Conservation (phyloP, 2,329 filamentous ascomycete genomes). For the Trichoderma oligosporum region DNA sequence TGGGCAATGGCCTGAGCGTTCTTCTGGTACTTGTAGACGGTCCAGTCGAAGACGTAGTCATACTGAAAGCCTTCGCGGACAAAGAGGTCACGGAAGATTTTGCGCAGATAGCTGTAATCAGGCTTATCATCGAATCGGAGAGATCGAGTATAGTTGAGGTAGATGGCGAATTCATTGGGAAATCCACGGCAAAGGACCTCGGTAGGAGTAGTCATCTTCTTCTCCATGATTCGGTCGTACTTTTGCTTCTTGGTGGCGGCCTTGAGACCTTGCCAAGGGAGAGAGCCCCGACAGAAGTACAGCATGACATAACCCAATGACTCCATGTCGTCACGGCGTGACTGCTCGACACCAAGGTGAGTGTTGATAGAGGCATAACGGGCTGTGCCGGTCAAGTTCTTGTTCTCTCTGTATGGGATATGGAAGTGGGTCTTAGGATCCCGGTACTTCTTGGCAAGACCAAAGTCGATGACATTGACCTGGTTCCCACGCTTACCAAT, state of each 20-base stretch:
- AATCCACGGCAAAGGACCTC: constrained; percentile 98
- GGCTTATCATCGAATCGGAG: constrained; percentile 99
- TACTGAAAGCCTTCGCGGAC: constrained; percentile 99
- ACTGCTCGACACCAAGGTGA: constrained; percentile 97
- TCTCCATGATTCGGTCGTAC: constrained; percentile 99
- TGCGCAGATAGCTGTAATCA: constrained; percentile 98
- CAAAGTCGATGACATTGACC: constrained; percentile 99
- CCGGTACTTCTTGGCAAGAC: constrained; percentile 98
- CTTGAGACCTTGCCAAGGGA: constrained; percentile 98
- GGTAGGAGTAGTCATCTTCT: constrained; percentile 99
- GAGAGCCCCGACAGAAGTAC: constrained; percentile 98
- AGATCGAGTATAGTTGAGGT: constrained; percentile 97
- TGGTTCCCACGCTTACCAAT: constrained; percentile 99
- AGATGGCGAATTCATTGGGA: constrained; percentile 99
- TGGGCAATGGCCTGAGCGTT: constrained; percentile 93
- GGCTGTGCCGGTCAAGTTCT: constrained; percentile 98
- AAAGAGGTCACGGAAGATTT: constrained; percentile 99
- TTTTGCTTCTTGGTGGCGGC: constrained; percentile 99
- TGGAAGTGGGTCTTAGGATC: constrained; percentile 99
- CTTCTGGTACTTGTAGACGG: constrained; percentile 99
- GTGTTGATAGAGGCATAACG: constrained; percentile 99
- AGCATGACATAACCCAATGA: constrained; percentile 99
- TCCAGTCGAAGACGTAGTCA: constrained; percentile 99
- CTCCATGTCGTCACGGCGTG: constrained; percentile 98
- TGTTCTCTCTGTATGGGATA: constrained; percentile 99